Percentiles rank a stretch among this genome's conserved stretches.
Conservation (phyloP, 1,284 basidiomycete species). For the Leucoagaricus sp. region DNA sequence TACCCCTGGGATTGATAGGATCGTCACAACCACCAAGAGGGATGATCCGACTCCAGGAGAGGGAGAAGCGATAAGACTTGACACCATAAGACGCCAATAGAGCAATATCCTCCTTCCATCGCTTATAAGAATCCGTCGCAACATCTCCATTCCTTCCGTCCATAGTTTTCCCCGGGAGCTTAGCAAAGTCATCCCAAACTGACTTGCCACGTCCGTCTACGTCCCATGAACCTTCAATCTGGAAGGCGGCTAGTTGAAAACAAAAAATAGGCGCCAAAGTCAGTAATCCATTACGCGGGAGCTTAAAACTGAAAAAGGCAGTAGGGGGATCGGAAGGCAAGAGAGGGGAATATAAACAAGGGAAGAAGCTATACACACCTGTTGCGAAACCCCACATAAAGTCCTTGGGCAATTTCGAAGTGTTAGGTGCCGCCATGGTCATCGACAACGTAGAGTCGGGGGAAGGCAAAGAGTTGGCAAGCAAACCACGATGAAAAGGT, state of each 20-base stretch:
- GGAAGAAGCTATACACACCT: slow-evolving; percentile 42
- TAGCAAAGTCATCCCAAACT: slow-evolving; percentile 77
- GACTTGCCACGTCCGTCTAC: slow-evolving; percentile 67
- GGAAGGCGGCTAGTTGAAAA: slow-evolving; percentile 51
- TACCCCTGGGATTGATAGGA: slow-evolving; percentile 70
- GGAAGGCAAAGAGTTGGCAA: slow-evolving; percentile 26
- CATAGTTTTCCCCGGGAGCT: slow-evolving; percentile 65
- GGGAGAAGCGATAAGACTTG: slow-evolving; percentile 67
- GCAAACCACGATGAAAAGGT: slow-evolving; percentile 22
- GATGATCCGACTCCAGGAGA: slow-evolving; percentile 78
- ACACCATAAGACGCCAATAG: slow-evolving; percentile 62
- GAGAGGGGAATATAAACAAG: not conserved
- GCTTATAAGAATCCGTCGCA: slow-evolving; percentile 71
- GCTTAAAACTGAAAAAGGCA: slow-evolving; percentile 11
- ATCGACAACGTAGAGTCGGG: slow-evolving; percentile 18
- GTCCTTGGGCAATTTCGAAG: slow-evolving; percentile 44
- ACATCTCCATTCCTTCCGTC: slow-evolving; percentile 72
- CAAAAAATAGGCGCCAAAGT: slow-evolving; percentile 9
- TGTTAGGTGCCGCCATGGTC: slow-evolving; percentile 33
- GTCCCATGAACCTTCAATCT: slow-evolving; percentile 68
- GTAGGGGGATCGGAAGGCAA: not conserved
- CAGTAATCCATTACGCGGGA: not conserved
- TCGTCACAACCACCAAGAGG: slow-evolving; percentile 75
- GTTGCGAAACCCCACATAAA: slow-evolving; percentile 78
- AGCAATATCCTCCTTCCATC: slow-evolving; percentile 71